Base-by-base conservation (phyloP, 2,329 filamentous ascomycete species). In the Hypoxylon sp. region DNA sequence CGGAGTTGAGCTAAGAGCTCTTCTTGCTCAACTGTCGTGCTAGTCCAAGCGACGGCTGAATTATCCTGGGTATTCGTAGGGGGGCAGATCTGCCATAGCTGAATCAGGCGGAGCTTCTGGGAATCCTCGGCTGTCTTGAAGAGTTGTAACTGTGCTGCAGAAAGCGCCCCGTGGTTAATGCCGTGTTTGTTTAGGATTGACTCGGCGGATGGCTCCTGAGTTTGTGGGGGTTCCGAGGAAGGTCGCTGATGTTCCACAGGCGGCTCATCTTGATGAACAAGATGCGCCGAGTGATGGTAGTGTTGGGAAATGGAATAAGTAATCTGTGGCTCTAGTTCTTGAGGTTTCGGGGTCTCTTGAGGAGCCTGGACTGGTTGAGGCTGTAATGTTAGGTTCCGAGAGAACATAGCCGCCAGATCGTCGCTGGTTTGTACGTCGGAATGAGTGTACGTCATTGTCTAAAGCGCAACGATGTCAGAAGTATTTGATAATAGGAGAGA, bases 11-110 rank as follows among this genome's bases (percentile, higher is more conserved):
- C 88, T 74, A 92, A 78, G 56, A 84, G 74, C 77, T 88, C 81
- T 74, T 90, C 86, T 60, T 88, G 83, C 70, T 87, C 84, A 16
- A 88, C 71, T 0, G 81, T 84, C 0, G 85, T 87, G 73, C 77
- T 83, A 66, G 78, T 82, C 83, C 83, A 86, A 2, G 85, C 83
- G 8, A 88, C 75, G 8, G 83, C 80, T 2, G 84, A 81, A 69
- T 87, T 86, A 57, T 86, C 84, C 51, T 81, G 82, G 63, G 78
- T 81, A 67, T 85, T 87, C 43, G 83, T 85, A 0, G 91, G 91
- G 21, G 92, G 92, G 62, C 88, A 92, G 70, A 94, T 93, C 63
- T 88, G 89, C 94, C 94, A 97, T 14, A 97, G 87, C 77, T 97
- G 91, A 39, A 97, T 83, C 14, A 97, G 84, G 21, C 92, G 88